Evolutionary conservation across 441 rosid species (phyloP), one percentile per base, ranked within the genome.

Genomic region (Bruguiera hainesii): DNA sequence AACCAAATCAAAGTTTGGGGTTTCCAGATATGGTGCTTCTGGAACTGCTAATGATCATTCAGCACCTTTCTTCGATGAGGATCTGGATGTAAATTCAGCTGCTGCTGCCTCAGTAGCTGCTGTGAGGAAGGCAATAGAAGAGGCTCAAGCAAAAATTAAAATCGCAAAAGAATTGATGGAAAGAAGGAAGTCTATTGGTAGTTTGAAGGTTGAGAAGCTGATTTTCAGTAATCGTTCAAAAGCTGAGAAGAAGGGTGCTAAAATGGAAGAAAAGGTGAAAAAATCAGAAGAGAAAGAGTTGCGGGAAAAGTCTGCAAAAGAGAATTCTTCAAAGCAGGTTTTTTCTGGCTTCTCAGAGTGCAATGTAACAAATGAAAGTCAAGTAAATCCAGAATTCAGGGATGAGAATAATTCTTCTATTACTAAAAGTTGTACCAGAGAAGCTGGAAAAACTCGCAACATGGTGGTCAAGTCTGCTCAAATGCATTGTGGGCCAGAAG

Each of bases 41-140:
- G 84, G 79, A 76, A 79, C 59, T 66, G 76, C 37, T 70, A 68
- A 68, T 9, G 76, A 82, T 67, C 71, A 71, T 68, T 85, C 96
- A 13, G 96, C 97, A n/a, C 75, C 87, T 70, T 78, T 63, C 66
- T 84, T 85, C 71, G 93, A 87, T 66, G 92, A 82, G 66, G 90
- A 89, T 75, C 75, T 89, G 69, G 97, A 91, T 76, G 76, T 65
- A 61, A 81, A 87, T 82, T 94, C 94, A 51, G 82, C 74, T 75
- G 99, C 99, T 13, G 94, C 98, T 21, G 79, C 87, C 73, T 94
- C 96, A 53, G 97, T 90, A 3, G 98, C 97, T 59, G 98, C 94
- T n/a, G 81, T 94, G 82, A 85, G 80, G 74, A 85, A 83, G 79
- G 97, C 99, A 64, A 78, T 94, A 71, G 96, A 91, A 75, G 91